phyloP scores from a whole-genome alignment of 306 rosid genomes.

The Hippophae gyantsensis region DNA sequence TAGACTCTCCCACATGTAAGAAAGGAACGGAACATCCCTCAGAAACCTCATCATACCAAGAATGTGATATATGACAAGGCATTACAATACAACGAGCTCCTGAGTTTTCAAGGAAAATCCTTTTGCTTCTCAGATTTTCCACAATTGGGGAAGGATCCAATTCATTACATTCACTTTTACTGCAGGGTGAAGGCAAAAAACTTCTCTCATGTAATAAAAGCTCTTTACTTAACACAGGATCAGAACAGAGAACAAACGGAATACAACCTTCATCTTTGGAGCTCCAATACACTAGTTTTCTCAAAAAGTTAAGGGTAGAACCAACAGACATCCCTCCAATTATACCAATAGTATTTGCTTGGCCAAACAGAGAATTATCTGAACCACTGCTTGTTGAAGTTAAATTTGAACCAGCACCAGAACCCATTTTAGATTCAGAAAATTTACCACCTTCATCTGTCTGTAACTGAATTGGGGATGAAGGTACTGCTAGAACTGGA shows the following conservation, averaged over 20 bases:
- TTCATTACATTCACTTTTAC: constrained; percentile 23
- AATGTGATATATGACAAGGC: constrained; percentile 83
- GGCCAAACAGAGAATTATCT: constrained; percentile 26
- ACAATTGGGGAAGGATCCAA: constrained; percentile 39
- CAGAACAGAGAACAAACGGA: constrained; percentile 64
- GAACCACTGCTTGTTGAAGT: constrained; percentile 28
- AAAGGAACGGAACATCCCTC: constrained; percentile 56
- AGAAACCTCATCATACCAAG: constrained; percentile 65
- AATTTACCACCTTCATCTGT: constrained; percentile 44
- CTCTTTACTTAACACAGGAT: constrained; percentile 46
- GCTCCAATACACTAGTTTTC: constrained; percentile 47
- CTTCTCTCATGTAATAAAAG: constrained; percentile 38
- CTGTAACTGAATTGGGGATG: constrained; percentile 34
- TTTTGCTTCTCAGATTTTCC: constrained; percentile 41
- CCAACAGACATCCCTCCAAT: constrained; percentile 59
- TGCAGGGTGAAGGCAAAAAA: constrained; percentile 26
- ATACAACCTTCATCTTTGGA: constrained; percentile 37
- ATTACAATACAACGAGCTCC: constrained; percentile 68
- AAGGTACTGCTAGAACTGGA: constrained; percentile 45
- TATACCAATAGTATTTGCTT: constrained; percentile 44
- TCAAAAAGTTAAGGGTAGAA: constrained; percentile 51
- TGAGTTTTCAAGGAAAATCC: constrained; percentile 58
- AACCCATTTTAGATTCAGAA: constrained; percentile 27
- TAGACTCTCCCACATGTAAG: constrained; percentile 67
- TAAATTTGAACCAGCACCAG: constrained; percentile 26